Conservation (phyloP, 768 basidiomycete genomes). For the Leccinum sublutescens region DNA sequence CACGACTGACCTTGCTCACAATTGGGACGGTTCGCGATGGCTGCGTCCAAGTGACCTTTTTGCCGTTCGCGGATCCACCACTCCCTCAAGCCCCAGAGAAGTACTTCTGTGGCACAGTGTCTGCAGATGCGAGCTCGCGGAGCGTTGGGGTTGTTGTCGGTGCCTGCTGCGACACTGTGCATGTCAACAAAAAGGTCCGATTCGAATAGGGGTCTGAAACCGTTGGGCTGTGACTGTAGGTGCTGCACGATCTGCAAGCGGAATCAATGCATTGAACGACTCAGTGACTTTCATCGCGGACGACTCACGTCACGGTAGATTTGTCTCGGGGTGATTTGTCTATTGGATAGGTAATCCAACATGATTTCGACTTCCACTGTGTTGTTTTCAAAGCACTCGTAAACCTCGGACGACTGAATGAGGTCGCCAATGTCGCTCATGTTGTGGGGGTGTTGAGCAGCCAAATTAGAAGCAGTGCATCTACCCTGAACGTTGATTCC, state of each 20-base stretch:
- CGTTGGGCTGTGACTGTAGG: constrained; percentile 57
- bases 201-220: constrained; percentile 67
- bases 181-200: constrained; percentile 69
- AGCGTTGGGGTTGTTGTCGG: constrained; percentile 54
- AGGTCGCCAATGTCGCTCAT: constrained; percentile 70
- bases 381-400: constrained; percentile 79
- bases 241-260: constrained; percentile 56
- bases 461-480: constrained; percentile 59
- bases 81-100: constrained; percentile 72
- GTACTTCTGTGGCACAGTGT: constrained; percentile 69
- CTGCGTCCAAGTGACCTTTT: constrained; percentile 61
- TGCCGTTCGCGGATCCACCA: constrained; percentile 83
- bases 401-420: constrained; percentile 71
- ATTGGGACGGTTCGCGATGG: constrained; percentile 58
- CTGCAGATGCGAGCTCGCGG: constrained; percentile 67
- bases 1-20: constrained; percentile 66
- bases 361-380: constrained; percentile 80
- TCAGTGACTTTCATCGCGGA: not conserved
- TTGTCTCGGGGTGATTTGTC: constrained; percentile 60
- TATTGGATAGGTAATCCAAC: constrained; percentile 72
- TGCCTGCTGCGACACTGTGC: constrained; percentile 53
- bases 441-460: constrained; percentile 65
- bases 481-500: constrained; percentile 76
- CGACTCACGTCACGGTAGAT: constrained; percentile 73
- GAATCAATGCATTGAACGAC: constrained; percentile 10